Base-by-base conservation (phyloP, 2,329 filamentous ascomycete species). In the Rutstroemia sp. region DNA sequence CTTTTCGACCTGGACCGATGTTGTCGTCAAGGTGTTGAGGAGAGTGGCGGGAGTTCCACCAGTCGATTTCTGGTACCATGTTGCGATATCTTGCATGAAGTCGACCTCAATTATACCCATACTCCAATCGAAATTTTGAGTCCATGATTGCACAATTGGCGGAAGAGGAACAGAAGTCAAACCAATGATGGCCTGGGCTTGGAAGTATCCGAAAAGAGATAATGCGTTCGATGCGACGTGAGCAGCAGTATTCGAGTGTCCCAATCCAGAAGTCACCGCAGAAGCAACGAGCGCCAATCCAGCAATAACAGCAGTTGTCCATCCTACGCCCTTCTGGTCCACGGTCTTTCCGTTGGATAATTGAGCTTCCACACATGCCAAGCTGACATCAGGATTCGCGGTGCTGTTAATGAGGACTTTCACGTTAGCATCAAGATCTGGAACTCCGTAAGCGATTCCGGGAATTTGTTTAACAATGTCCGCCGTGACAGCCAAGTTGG, bases 91-190 rank as follows among this genome's bases (percentile, higher is more conserved):
- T 75, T 97, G 90, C 74, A 96, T 81, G 71, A 95, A 96, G n/a
- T 77, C 78, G 44, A 96, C 79, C 51, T 82, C 82, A 66, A 97
- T 95, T 66, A 97, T 91, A 65, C 92, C 92, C 89, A 97, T 94
- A 68, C 87, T 95, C 92, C 92, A 97, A 70, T 95, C 88, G 75
- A 97, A 96, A 73, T 96, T 92, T 74, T 96, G 92, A 1, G 92
- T 96, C 92, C 92, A 97, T 0, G 92, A 81, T 67, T 88, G 81
- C 54, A 95, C 92, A 59, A 96, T 88, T 0, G 92, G 92, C 9
- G 92, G 92, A 54, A 96, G 80, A 47, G 79, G 78, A 14, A 96
- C 86, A 19, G 87, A 82, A 54, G 86, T 89, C 72, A 96, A 86
- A 61, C 92, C 92, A 66, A 96, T 78, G 72, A 96, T 90, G 25